Percentiles rank a stretch among this genome's conserved stretches.
Evolutionary conservation across 345 rosid species (phyloP).

Genomic region (Eutrema yunnanense): DNA sequence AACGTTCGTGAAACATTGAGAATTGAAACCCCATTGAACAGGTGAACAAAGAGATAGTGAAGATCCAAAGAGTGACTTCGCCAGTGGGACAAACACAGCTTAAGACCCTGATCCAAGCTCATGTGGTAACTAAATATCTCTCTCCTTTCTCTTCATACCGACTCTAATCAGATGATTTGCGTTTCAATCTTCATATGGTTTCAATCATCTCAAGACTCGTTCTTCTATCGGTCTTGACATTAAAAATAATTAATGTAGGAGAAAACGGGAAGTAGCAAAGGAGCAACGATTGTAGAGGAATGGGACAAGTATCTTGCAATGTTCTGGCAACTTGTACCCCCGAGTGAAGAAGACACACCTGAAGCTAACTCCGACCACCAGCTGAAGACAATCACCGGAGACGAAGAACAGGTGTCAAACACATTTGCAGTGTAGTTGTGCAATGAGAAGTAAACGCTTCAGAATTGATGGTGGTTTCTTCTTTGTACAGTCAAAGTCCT

Average conservation of each 20-base stretch:
- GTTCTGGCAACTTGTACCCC: slow-evolving; percentile 97
- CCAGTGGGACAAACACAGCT: slow-evolving; percentile 93
- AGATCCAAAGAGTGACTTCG: slow-evolving; percentile 84
- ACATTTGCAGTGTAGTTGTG: slow-evolving; percentile 1
- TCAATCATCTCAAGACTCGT: neutral
- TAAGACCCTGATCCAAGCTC: slow-evolving; percentile 80
- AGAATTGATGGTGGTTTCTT: neutral
- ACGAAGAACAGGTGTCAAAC: slow-evolving; percentile 28
- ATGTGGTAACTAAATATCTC: slow-evolving; percentile 45
- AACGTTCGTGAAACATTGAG: neutral
- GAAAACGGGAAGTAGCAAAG: slow-evolving; percentile 89
- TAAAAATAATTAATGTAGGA: slow-evolving; percentile 34
- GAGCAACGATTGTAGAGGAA: slow-evolving; percentile 56
- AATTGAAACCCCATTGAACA: slow-evolving; percentile 25
- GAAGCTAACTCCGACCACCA: slow-evolving; percentile 71
- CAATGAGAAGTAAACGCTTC: neutral
- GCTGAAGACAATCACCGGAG: slow-evolving; percentile 46
- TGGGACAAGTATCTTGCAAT: slow-evolving; percentile 77
- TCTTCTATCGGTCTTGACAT: neutral
- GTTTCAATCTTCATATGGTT: neutral
- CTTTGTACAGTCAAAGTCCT: slow-evolving; percentile 21
- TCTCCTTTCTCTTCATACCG: neutral
- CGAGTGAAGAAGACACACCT: slow-evolving; percentile 98
- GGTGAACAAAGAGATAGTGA: slow-evolving; percentile 93
- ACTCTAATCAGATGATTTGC: neutral